Evolutionary conservation across 2,329 filamentous ascomycete genomes (phyloP).

Genomic region (Didymella pomorum): DNA sequence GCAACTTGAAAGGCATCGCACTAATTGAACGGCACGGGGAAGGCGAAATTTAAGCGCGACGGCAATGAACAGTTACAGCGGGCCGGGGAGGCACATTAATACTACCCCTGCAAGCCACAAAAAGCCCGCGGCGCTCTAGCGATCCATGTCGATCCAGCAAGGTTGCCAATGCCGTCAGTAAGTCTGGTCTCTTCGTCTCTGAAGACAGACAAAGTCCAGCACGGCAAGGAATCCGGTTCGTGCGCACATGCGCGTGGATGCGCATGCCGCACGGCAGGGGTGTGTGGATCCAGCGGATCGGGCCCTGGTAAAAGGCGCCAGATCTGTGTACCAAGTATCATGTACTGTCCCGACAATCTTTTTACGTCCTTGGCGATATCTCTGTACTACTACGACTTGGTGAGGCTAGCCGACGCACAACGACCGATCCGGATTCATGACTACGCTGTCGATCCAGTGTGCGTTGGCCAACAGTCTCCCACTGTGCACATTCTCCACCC

Average conservation of each 20-base stretch:
- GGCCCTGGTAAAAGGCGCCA: constrained; percentile 36
- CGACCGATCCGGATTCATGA: constrained; percentile 35
- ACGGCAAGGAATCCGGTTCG: constrained; percentile 39
- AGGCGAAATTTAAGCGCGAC: constrained; percentile 15
- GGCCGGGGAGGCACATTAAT: constrained; percentile 27
- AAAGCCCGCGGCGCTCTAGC: constrained; percentile 37
- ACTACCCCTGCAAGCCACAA: constrained; percentile 35
- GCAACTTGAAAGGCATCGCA: background rate
- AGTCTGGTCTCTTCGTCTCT: constrained; percentile 18
- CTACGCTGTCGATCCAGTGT: constrained; percentile 32
- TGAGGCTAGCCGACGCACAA: constrained; percentile 33
- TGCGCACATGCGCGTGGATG: constrained; percentile 21
- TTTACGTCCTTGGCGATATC: constrained; percentile 48
- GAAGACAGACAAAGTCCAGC: constrained; percentile 24
- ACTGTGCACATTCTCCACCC: constrained; percentile 28
- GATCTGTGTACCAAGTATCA: constrained; percentile 39
- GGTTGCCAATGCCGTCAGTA: constrained; percentile 18
- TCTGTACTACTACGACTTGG: constrained; percentile 41
- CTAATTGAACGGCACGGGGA: constrained; percentile 19
- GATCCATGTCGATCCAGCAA: constrained; percentile 32
- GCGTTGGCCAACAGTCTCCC: constrained; percentile 26
- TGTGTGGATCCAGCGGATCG: constrained; percentile 37
- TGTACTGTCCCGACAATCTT: constrained; percentile 38
- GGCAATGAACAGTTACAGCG: constrained; percentile 22
- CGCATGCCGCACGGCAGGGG: constrained; percentile 26